These are phyloP conservation scores for Hygrophorus pudorinus DNA, from an alignment of 768 basidiomycete genomes.

Conservation along the genomic window DNA sequence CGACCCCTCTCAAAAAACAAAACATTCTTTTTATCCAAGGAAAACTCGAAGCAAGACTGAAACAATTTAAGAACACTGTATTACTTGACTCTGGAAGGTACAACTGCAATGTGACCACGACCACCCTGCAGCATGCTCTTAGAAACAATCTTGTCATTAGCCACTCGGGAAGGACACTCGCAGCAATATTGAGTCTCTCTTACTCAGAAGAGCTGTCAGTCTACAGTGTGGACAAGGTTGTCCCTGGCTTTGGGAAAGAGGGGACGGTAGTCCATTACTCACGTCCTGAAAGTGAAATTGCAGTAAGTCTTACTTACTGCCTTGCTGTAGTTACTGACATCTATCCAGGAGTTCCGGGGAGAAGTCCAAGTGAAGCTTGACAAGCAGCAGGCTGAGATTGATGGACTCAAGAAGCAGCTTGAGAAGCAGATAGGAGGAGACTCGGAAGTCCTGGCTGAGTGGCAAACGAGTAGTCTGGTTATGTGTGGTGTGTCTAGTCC, in stretches of 20 bases:
- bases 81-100: too few relatives aligned
- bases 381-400: background rate
- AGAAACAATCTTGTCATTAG: background rate
- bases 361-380: background rate
- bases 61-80: background rate
- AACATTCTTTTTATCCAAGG: background rate
- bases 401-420: background rate
- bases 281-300: background rate
- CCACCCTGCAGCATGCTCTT: too few relatives aligned
- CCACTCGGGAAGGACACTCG: background rate
- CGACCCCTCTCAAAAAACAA: background rate
- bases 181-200: background rate
- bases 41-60: background rate
- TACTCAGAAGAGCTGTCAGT: too few relatives aligned
- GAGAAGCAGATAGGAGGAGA: background rate
- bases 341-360: background rate
- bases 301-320: conserved; percentile 1
- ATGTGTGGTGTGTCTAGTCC: background rate
- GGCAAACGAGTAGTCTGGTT: background rate
- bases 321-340: background rate
- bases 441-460: background rate
- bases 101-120: background rate
- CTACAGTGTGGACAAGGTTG: background rate
- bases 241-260: background rate
- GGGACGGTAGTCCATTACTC: background rate